Evolutionary conservation across 2,329 filamentous ascomycete species (phyloP), one percentile per base, ranked within the genome.

Genomic region (Xylariaceae sp.): DNA sequence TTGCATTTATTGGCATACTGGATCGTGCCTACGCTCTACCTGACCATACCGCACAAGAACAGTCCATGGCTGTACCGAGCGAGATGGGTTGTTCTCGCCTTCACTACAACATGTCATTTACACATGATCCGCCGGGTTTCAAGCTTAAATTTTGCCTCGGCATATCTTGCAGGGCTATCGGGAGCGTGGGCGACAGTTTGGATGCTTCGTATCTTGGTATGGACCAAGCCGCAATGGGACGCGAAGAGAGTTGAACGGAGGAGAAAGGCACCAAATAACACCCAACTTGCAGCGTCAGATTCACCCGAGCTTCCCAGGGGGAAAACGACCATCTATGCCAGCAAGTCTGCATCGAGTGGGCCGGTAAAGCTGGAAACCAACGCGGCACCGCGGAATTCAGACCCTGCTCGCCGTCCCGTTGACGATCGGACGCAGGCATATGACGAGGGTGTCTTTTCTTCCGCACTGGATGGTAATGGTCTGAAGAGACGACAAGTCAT

Each of bases 161-260:
- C 74, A 1, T 85, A 82, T 54, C 71, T 66, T 1, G 63, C 69
- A 1, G 82, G 82, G 0, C 58, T 85, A 43, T 59, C 75, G 35
- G 70, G 69, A 3, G 63, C 67, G 4, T 85, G 77, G 76, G 71
- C 74, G 1, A 74, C 76, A 11, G 62, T 83, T 15, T 74, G 72
- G 65, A 71, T 65, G 33, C 58, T 76, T 47, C 72, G 73, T 17
- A 62, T 80, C 58, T 62, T 85, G 19, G 63, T 84, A 1, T 80
- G 78, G 67, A 76, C 71, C 41, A 66, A 70, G 15, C 79, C 81
- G 3, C 82, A 85, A 62, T 76, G 75, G 61, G 77, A 81, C 17
- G 75, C 75, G 0, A 78, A 74, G 53, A 73, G 81, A 54, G 71
- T 78, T 0, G 64, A 75, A 46, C 72, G 69, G 31, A 50, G 52